Conservation (phyloP, 805 yeast species). For the Peterozyma xylosa region DNA sequence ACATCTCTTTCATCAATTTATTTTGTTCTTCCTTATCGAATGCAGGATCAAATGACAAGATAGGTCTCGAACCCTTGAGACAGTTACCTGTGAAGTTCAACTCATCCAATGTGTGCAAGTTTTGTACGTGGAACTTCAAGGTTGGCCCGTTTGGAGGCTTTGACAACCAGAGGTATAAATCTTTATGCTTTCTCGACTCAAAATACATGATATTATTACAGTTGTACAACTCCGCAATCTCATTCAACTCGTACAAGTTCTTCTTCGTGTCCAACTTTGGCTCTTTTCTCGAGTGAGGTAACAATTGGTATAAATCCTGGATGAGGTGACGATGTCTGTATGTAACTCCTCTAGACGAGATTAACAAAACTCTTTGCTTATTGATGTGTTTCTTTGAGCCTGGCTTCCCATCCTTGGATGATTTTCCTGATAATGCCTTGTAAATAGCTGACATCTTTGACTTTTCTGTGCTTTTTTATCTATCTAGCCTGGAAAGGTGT, state of each 20-base stretch:
- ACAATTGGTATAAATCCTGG: constrained; percentile 63
- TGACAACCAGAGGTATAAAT: constrained; percentile 88
- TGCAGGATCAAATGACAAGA: constrained; percentile 77
- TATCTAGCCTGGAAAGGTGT: constrained; percentile 7
- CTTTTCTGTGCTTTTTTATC: not conserved
- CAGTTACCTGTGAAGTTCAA: constrained; percentile 95
- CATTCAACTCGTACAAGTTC: constrained; percentile 81
- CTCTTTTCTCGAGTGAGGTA: constrained; percentile 95
- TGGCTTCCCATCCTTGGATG: constrained; percentile 31
- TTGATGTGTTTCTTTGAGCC: constrained; percentile 56
- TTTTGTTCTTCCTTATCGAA: constrained; percentile 69
- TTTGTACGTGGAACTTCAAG: constrained; percentile 85
- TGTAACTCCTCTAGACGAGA: constrained; percentile 92
- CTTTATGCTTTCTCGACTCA: constrained; percentile 94
- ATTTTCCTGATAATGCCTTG: constrained; percentile 45
- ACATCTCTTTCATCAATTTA: constrained; percentile 74
- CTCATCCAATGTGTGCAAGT: constrained; percentile 93
- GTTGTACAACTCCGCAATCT: constrained; percentile 93
- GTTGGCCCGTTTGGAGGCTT: constrained; percentile 99
- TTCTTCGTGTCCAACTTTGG: constrained; percentile 93
- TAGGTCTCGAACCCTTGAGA: constrained; percentile 89
- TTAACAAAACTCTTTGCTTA: constrained; percentile 80
- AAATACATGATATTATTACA: constrained; percentile 92
- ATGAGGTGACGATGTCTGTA: constrained; percentile 93
- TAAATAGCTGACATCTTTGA: constrained; percentile 59